These are phyloP conservation scores for Asclepias syriaca DNA, from an alignment of 257 asterid species.

Conservation along the genomic window DNA sequence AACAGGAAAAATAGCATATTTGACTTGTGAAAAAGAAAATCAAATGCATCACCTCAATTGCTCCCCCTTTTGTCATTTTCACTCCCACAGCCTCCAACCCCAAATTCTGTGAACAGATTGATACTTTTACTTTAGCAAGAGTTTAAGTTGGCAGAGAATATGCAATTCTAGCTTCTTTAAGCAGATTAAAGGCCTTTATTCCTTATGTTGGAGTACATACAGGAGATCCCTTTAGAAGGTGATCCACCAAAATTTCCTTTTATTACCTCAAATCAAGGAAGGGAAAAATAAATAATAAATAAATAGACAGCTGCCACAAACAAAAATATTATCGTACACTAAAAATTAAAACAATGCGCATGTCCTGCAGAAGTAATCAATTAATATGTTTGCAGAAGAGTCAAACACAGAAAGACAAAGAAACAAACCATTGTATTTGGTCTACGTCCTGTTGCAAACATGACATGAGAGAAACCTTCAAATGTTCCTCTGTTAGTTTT, in stretches of 20 bases:
- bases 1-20: neutral
- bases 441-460: slow-evolving; percentile 92
- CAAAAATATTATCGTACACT: too few species aligned
- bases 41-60: slow-evolving; percentile 58
- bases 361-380: neutral
- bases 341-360: neutral
- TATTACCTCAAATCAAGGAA: neutral
- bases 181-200: neutral
- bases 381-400: neutral
- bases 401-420: neutral
- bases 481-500: slow-evolving; percentile 82
- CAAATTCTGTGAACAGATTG: slow-evolving; percentile 56
- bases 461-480: slow-evolving; percentile 87
- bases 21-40: neutral
- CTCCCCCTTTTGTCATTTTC: slow-evolving; percentile 72
- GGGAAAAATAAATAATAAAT: neutral
- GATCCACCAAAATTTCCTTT: neutral
- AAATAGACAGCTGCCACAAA: too few species aligned
- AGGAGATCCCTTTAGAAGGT: neutral
- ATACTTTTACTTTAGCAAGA: slow-evolving; percentile 1
- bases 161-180: slow-evolving; percentile 8
- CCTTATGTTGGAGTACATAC: neutral
- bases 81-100: slow-evolving; percentile 86
- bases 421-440: slow-evolving; percentile 74
- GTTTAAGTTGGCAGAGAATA: slow-evolving; percentile 10